Percentiles rank a stretch among this genome's conserved stretches.
These are phyloP conservation scores for Corylus heterophylla DNA, from an alignment of 306 rosid genomes.

Conservation along the genomic window DNA sequence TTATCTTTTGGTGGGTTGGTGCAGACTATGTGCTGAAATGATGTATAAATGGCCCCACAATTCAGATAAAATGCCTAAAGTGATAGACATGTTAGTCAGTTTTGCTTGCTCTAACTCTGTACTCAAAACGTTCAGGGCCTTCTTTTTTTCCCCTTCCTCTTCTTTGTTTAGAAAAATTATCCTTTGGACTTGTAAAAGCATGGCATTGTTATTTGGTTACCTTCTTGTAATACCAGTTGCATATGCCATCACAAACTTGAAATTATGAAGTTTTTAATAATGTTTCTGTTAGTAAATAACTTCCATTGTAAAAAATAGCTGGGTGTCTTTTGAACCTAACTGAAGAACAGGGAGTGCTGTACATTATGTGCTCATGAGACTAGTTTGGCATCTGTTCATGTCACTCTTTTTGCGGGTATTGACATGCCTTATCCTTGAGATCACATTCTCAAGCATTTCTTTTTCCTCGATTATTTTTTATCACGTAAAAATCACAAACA, in stretches of 20 bases:
- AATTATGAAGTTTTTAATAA: background rate
- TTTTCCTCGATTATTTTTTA: background rate
- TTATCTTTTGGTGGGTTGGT: background rate
- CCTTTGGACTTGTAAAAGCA: background rate
- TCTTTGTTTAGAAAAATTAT: background rate
- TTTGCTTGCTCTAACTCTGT: background rate
- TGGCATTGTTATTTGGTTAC: background rate
- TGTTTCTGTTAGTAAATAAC: background rate
- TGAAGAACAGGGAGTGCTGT: background rate
- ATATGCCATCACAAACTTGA: background rate
- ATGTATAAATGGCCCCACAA: background rate
- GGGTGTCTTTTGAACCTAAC: background rate
- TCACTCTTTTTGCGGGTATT: background rate
- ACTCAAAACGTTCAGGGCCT: background rate
- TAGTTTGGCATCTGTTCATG: background rate
- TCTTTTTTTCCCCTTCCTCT: too few species aligned
- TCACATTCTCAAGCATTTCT: background rate
- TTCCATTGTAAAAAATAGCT: background rate
- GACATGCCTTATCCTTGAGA: background rate
- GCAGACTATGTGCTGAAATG: background rate
- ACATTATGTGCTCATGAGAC: background rate
- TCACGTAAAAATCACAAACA: background rate
- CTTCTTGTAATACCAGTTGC: background rate
- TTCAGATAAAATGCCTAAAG: background rate
- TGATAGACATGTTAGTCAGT: background rate